Evolutionary conservation across 208 protist species (phyloP), one percentile per base, ranked within the genome.

Genomic region (Crithidia sp.): DNA sequence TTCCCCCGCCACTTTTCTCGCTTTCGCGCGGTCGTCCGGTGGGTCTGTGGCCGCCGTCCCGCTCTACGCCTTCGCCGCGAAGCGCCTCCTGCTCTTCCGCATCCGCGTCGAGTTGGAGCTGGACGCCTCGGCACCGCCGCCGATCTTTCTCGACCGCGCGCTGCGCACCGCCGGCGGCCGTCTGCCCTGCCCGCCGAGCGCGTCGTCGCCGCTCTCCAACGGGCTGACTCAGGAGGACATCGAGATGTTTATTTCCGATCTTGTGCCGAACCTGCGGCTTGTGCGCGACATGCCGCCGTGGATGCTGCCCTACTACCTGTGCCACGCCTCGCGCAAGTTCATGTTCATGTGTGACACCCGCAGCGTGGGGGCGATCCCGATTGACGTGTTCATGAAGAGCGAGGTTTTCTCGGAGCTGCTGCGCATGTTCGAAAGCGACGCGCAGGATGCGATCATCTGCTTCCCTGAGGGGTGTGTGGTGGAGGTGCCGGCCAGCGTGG

Each of bases 281-380:
- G 88, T 95, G 49, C 76, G 90, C 9, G 90, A 96, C 74, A 87
- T 97, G 74, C 83, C 87, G 36, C 88, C 88, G 50, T 96, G 88
- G 86, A 91, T 98, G 85, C 70, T 87, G 36, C 85, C 87, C n/a
- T 93, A 96, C 80, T 98, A 97, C 66, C 79, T 93, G 41, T 98
- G 92, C 71, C 89, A 96, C 58, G 94, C 91, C 6, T 94, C 90
- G 4, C 82, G 92, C 28, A 97, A 98, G 77, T 96, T 98, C 70
- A 91, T 97, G 81, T 98, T 98, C 72, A 97, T 97, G 87, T 95
- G 93, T 67, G 95, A 98, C 75, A 88, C 87, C 2, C 79, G 79
- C 9, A 79, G 84, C 36, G 83, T 86, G 3, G 93, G 93, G 3
- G 79, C 81, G 7, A 86, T 98, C 17, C 81, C 88, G 37, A 95